phyloP scores from a whole-genome alignment of 2,329 filamentous ascomycete species.

The Blumeriella jaapii region DNA sequence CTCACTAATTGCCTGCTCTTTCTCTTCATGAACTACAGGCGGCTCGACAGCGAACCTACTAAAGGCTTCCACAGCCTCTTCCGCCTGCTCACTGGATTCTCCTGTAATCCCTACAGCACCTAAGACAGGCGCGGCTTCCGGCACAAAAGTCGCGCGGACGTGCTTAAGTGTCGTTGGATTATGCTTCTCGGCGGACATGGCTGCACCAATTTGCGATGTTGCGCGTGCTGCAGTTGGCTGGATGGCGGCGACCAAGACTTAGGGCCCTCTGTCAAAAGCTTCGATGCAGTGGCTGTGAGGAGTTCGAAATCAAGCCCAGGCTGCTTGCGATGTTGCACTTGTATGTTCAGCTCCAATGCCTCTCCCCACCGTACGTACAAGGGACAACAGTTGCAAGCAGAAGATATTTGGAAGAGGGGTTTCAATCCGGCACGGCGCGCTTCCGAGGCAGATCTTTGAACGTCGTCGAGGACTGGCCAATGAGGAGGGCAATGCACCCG shows the following conservation, averaged over 20 bases:
- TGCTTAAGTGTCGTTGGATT: slow-evolving; percentile 15
- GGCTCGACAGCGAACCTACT: slow-evolving; percentile 4
- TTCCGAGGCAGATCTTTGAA: too few species aligned
- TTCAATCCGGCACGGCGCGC: too few species aligned
- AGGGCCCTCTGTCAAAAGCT: not conserved
- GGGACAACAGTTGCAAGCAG: too few species aligned
- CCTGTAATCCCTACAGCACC: slow-evolving; percentile 7
- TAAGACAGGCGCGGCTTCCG: slow-evolving; percentile 10
- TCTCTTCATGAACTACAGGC: not conserved
- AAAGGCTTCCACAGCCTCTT: slow-evolving; percentile 9
- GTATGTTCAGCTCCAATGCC: too few species aligned
- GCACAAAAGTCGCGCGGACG: slow-evolving; percentile 8
- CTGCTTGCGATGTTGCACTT: too few species aligned
- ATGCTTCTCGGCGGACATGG: slow-evolving; percentile 10
- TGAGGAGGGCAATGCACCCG: too few species aligned
- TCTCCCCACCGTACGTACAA: too few species aligned
- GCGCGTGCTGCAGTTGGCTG: slow-evolving; percentile 11
- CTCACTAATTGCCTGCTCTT: slow-evolving; percentile 3
- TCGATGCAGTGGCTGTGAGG: too few species aligned
- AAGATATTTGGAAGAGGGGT: too few species aligned
- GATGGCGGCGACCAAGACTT: slow-evolving; percentile 2
- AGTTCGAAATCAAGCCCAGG: too few species aligned
- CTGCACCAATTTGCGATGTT: too few species aligned
- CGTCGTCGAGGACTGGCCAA: too few species aligned
- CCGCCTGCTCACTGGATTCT: slow-evolving; percentile 11